Evolutionary conservation across 2,329 filamentous ascomycete species (phyloP), one percentile per base, ranked within the genome.

Genomic region (Teratosphaeria nubilosa): DNA sequence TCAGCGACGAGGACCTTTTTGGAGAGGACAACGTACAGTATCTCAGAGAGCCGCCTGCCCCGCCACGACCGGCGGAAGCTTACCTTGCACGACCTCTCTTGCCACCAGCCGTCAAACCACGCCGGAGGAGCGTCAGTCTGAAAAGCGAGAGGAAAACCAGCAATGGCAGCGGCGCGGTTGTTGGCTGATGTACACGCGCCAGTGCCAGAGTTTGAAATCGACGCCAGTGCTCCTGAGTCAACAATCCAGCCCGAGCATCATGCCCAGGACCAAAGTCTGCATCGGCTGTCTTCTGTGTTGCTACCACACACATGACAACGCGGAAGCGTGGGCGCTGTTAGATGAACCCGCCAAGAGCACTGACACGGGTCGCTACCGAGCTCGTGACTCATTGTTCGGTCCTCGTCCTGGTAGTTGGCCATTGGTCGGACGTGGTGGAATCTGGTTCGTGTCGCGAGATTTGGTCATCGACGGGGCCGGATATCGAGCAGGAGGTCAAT

Each of bases 1-100:
- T 74, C 55, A 70, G 67, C 60, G 72, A 74, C 59, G 70, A 70
- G 56, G 72, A 74, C 54, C 66, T 74, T 20, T 69, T 71, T 56
- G 70, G 70, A 27, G 67, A 68, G 54, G 69, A 72, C 53, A 65
- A 68, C 27, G 65, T 63, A n/a, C 61, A 64, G 25, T 70, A 66
- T 56, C 63, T 72, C 50, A 63, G 61, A 55, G 69, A 70, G 54
- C 64, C 70, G 48, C 71, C 70, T 41, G 62, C 66, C 34, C 70
- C 72, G 48, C 72, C 70, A 51, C 58, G 71, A 50, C 59, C 66
- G 37, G 69, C 71, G 4, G 68, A 68, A 56, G 62, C 62, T n/a
- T 73, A 45, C 20, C 59, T 71, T 31, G 68, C 68, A 30, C 62
- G 59, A 41, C 69, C 67, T 16, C 61, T 69, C 37, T 57, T 69